Base-by-base conservation (phyloP, 768 basidiomycete genomes). In the Rubroboletus pulcherrimus region DNA sequence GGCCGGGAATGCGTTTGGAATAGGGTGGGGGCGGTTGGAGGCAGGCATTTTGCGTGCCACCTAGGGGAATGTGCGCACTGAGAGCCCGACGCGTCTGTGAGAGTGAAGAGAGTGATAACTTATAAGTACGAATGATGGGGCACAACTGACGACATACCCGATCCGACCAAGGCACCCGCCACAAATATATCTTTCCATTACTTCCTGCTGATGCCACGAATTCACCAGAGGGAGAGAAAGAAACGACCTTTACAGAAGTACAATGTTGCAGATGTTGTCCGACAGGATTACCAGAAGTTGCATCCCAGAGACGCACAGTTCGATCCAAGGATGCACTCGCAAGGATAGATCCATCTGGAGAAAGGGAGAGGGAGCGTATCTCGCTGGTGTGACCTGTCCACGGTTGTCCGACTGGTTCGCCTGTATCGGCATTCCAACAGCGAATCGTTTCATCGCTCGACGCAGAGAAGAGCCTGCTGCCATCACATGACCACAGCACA, bases 371-470 rank as follows among this genome's bases (percentile, higher is more conserved):
- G 0, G 45, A 49, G 11, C 0, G 0, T n/a, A 60, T 24, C 0
- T 0, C 21, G 1, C 21, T 21, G 0, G 64, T 52, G 35, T 72
- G 63, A 17, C 65, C 33, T 54, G 3, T 14, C 63, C 63, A 59
- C 0, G 49, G 55, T 0, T 19, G 19, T 51, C 52, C 56, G 5
- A 65, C 29, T 14, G 12, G 42, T 19, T 44, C 4, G 3, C 57
- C 55, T 10, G 56, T 44, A 2, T 19, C 7, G 1, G 49, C 10
- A 12, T 52, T 19, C 63, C 63, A 65, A 10, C 50, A 53, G 9
- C 41, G 40, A 38, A 59, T 62, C 0, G 49, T 43, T 15, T 52
- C 10, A 19, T 49, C 24, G 4, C 1, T 0, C 0, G 45, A 51
- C 1, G 5, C 14, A 30, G 60, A 55, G 45, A 54, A 62, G n/a